Conservation (phyloP, 495 filamentous ascomycete species). For the Astrocystis sublimbata region DNA sequence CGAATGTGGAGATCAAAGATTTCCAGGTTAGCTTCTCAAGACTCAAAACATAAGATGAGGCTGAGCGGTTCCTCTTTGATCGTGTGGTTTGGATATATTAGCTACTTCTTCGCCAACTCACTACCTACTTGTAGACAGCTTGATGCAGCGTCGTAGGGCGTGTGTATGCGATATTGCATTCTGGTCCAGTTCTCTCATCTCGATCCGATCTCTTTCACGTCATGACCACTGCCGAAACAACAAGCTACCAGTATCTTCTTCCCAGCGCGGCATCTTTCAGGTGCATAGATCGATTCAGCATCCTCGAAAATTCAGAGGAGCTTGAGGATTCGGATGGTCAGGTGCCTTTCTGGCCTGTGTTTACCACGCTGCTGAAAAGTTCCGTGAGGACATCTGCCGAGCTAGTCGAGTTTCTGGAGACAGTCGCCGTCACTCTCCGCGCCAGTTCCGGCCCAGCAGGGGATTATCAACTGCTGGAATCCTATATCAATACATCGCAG, state of each 20-base stretch:
- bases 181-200: not conserved
- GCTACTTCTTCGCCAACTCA: not conserved
- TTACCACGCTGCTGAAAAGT: slow-evolving; percentile 49
- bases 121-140: not conserved
- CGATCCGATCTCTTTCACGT: not conserved
- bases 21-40: too few species aligned
- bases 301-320: slow-evolving; percentile 15
- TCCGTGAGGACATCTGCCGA: slow-evolving; percentile 37
- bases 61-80: not conserved
- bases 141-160: not conserved
- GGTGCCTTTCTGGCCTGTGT: slow-evolving; percentile 39
- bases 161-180: not conserved
- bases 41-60: too few species aligned
- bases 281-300: slow-evolving; percentile 27
- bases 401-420: slow-evolving; percentile 47
- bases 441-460: not conserved
- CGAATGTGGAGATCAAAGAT: too few species aligned
- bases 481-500: not conserved
- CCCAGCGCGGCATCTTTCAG: slow-evolving; percentile 7
- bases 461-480: not conserved
- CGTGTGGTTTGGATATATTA: not conserved
- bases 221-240: not conserved
- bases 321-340: slow-evolving; percentile 19
- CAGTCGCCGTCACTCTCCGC: slow-evolving; percentile 22
- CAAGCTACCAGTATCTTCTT: not conserved